Base-by-base conservation (phyloP, 2,329 filamentous ascomycete species). In the Acephala macrosclerotiorum region DNA sequence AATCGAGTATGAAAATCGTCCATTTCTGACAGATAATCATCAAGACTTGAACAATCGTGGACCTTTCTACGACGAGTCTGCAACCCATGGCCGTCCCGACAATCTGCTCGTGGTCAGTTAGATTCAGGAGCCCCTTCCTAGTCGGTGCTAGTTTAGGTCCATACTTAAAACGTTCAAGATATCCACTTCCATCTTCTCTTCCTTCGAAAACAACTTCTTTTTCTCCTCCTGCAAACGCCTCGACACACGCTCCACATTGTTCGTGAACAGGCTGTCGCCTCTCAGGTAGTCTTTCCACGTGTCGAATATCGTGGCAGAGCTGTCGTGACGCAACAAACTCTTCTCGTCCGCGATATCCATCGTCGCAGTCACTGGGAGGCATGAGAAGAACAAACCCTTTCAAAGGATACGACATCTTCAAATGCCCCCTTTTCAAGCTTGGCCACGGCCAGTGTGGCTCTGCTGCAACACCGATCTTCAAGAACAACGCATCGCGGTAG, bases 141-240 rank as follows among this genome's bases (percentile, higher is more conserved):
- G 25, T 26, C 22, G 20, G 14, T 18, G 18, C 22, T 25, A 45
- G 22, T 22, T 45, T n/a, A 42, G 45, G 1, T 20, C 26, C 25
- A 18, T 53, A 58, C 61, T 51, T 20, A 38, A 49, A 47, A 63
- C 29, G 35, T 63, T 56, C 33, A 63, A 51, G 12, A 59, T n/a
- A 38, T 63, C 61, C 26, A 63, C 55, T 45, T 63, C 11, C 61
- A 63, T 63, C 33, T 58, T 63, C 40, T 58, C 61, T 63, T 45
- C 53, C 12, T 18, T 6, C 11, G 40, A 25, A 35, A 63, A 63
- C 42, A 63, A 49, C 33, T 59, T 59, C 55, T 58, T 58, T 9
- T 45, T 40, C 38, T 51, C 25, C 26, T 20, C 33, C 25, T 59
- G 47, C 42, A 63, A 26, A 47, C 61, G 53, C 36, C 33, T 63